Conservation (phyloP, 345 rosid genomes). For the Salix udensis region DNA sequence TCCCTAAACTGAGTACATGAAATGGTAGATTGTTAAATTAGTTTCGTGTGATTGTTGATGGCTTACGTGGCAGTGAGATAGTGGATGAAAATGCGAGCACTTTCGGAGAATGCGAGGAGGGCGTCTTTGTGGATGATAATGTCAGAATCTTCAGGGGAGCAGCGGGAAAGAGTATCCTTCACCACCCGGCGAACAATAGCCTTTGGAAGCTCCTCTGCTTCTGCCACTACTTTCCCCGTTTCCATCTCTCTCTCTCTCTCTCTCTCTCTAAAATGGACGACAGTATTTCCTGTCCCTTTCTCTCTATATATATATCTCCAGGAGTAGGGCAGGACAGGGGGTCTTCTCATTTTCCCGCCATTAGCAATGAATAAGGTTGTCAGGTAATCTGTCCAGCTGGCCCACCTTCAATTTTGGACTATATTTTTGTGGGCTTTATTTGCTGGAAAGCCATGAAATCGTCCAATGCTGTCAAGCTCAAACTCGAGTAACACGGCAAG, state of each 20-base stretch:
- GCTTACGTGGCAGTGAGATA: constrained; percentile 68
- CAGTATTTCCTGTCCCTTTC: not conserved
- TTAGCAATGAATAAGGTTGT: not conserved
- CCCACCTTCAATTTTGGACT: not conserved
- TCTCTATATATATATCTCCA: not conserved
- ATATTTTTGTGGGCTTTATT: not conserved
- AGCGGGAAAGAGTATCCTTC: constrained; percentile 71
- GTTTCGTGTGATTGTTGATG: not conserved
- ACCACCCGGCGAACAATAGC: constrained; percentile 86
- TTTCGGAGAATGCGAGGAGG: constrained; percentile 60
- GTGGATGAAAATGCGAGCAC: constrained; percentile 73
- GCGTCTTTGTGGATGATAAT: constrained; percentile 56
- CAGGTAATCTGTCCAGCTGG: not conserved
- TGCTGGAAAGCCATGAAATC: not conserved
- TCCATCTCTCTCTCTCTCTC: constrained; percentile 13
- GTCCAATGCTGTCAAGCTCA: not conserved
- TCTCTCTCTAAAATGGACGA: constrained; percentile 1
- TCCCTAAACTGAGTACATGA: not conserved
- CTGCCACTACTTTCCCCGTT: constrained; percentile 50
- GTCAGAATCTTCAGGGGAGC: constrained; percentile 58
- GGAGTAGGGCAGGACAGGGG: no score
- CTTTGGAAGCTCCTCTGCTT: constrained; percentile 75
- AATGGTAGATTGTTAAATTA: not conserved
- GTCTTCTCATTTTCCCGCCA: not conserved
- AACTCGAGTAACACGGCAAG: no score